These are phyloP conservation scores for Amphicarpaea edgeworthii DNA, from an alignment of 306 rosid genomes.

Conservation along the genomic window DNA sequence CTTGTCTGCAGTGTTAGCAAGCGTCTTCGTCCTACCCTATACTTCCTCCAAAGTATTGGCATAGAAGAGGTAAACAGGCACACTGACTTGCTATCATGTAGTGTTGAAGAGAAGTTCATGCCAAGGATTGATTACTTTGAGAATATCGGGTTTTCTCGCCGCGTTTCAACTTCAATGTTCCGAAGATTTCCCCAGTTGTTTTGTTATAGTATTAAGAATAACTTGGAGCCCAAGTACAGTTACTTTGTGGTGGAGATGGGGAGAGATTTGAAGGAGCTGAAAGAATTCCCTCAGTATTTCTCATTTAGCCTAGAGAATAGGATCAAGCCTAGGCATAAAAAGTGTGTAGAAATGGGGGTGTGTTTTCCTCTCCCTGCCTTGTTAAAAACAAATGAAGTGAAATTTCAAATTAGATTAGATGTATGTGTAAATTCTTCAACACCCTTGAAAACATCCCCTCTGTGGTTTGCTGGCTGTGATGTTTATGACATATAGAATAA, in stretches of 20 bases:
- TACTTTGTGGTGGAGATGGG: conserved; percentile 94
- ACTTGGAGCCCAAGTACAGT: conserved; percentile 81
- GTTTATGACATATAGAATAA: conserved; percentile 48
- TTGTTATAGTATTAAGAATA: conserved; percentile 71
- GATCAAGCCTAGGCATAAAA: conserved; percentile 84
- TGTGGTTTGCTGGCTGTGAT: conserved; percentile 68
- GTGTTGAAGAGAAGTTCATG: conserved; percentile 80
- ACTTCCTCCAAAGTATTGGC: conserved; percentile 91
- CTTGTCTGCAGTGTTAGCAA: conserved; percentile 68
- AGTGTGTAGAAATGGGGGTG: conserved; percentile 81
- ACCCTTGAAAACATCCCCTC: conserved; percentile 75
- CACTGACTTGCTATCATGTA: conserved; percentile 74
- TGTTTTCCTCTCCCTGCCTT: conserved; percentile 79
- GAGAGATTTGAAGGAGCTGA: conserved; percentile 85
- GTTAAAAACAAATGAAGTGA: conserved; percentile 64
- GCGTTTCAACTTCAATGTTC: conserved; percentile 66
- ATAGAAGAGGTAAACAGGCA: conserved; percentile 71
- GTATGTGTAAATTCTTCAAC: conserved; percentile 79
- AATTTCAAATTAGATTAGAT: conserved; percentile 69
- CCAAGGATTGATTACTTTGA: conserved; percentile 80
- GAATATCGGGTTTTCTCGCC: conserved; percentile 71
- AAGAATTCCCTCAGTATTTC: conserved; percentile 83
- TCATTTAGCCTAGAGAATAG: conserved; percentile 89
- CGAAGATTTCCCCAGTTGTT: conserved; percentile 86
- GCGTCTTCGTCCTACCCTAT: conserved; percentile 88